These are phyloP conservation scores for Suhomyces choctaworum DNA, from an alignment of 1,139 yeast species.

Conservation along the genomic window DNA sequence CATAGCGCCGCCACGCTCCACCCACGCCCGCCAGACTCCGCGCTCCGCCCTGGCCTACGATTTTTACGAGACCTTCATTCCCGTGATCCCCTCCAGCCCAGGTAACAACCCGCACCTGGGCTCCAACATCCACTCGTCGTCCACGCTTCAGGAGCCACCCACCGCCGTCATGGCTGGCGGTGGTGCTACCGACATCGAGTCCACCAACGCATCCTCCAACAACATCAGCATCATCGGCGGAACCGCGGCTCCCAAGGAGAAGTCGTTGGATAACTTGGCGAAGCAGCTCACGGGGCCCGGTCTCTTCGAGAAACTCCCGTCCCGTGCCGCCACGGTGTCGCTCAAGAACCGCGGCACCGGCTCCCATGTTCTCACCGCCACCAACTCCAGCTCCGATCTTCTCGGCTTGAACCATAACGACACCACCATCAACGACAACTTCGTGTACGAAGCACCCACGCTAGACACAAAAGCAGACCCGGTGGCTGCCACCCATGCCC, in stretches of 20 bases:
- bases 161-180: slow-evolving; percentile 1
- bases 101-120: neutral
- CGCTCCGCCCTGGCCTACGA: slow-evolving; percentile 38
- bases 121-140: slow-evolving; percentile 2
- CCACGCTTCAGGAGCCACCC: slow-evolving; percentile 5
- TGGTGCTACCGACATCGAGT: slow-evolving; percentile 3
- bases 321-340: slow-evolving; percentile 28
- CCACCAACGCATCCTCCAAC: slow-evolving; percentile 9
- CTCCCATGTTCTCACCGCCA: slow-evolving; percentile 7
- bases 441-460: slow-evolving; percentile 27
- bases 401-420: slow-evolving; percentile 8
- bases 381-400: slow-evolving; percentile 14
- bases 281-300: slow-evolving; percentile 40
- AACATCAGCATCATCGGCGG: slow-evolving; percentile 7
- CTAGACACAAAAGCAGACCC: slow-evolving; percentile 2
- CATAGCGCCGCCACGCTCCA: slow-evolving; percentile 7
- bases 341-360: slow-evolving; percentile 17
- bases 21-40: slow-evolving; percentile 11
- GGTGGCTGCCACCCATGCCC: slow-evolving; percentile 1
- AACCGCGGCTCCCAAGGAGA: slow-evolving; percentile 10
- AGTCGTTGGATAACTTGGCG: slow-evolving; percentile 41
- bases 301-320: slow-evolving; percentile 43
- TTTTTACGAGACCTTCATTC: slow-evolving; percentile 47
- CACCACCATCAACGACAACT: slow-evolving; percentile 37
- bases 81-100: slow-evolving; percentile 24